Base-by-base conservation (phyloP, 371 early-diverging fungal species). In the Mucor irregularis region DNA sequence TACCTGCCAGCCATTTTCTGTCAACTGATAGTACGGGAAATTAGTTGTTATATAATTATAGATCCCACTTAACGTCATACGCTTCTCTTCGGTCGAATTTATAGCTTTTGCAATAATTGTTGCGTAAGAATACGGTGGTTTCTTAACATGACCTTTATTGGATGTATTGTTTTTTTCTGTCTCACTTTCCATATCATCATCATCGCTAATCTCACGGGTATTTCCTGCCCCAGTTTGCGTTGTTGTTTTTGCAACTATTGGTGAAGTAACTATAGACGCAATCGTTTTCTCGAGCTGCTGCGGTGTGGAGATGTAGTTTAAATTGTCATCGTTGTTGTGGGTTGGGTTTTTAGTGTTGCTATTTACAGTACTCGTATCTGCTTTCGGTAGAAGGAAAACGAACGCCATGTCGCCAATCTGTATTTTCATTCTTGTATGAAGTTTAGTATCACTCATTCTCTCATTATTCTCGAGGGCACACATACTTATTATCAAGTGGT, bases 21-120 rank as follows among this genome's bases (percentile, higher is more conserved):
- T 82, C 66, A 87, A 76, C 58, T 85, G 84, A 68, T 92, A 94
- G 53, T 92, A 94, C 3, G 94, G 89, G 50, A 88, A 94, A 54
- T 87, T 84, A 0, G 74, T 73, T 19, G 86, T 85, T 22, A 94
- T 91, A 62, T 83, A 92, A 14, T 82, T 85, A 76, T 94, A 95
- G 30, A 95, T 94, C 7, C 86, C 91, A 69, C 86, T 90, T 37
- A 95, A 70, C 2, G 94, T 93, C 62, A 93, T 75, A 55, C 88
- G 85, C 39, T 88, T 85, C 2, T 82, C 74, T 2, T 71, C 62
- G 0, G 85, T 84, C 8, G 90, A 86, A 49, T 83, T 85, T 54
- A 95, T 90, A 6, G 96, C 95, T 64, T 94, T 87, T 1, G 92
- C 91, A 42, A 95, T 94, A 43, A 95, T 75, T 4, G 90, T 80